Conservation (phyloP, 129 eudicot genomes). For the Sambucus nigra region DNA sequence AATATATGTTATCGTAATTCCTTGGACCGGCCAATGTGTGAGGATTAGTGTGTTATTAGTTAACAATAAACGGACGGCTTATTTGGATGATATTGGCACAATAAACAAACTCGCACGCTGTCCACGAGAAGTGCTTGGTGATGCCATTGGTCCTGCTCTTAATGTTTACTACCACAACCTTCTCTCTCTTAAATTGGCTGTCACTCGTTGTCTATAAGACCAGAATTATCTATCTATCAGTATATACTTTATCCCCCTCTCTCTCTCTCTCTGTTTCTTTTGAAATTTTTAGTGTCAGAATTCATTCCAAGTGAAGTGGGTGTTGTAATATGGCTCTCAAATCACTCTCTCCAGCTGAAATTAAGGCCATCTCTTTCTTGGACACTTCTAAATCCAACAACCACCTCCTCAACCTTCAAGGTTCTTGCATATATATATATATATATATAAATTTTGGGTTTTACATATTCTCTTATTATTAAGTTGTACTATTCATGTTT, state of each 20-base stretch:
- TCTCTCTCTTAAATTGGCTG: neutral
- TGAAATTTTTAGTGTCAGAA: neutral
- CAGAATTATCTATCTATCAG: neutral
- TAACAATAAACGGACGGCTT: too few relatives aligned
- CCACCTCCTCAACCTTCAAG: slow-evolving; percentile 57
- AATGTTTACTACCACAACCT: neutral
- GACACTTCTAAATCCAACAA: slow-evolving; percentile 48
- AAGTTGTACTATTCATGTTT: neutral
- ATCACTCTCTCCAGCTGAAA: slow-evolving; percentile 59
- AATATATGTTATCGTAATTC: too few relatives aligned
- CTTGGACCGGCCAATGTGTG: too few relatives aligned
- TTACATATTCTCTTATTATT: neutral
- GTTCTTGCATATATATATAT: slow-evolving; percentile 13
- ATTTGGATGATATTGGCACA: slow-evolving; percentile 4
- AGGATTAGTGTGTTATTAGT: too few relatives aligned
- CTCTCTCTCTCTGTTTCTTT: neutral
- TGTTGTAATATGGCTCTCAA: slow-evolving; percentile 51
- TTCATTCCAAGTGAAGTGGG: neutral
- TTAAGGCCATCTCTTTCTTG: slow-evolving; percentile 53
- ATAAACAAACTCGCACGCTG: slow-evolving; percentile 12
- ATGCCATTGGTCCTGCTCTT: neutral
- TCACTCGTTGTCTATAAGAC: neutral
- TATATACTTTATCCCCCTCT: neutral
- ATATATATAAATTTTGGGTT: neutral
- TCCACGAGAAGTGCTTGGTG: slow-evolving; percentile 12